Evolutionary conservation across 495 filamentous ascomycete species (phyloP).

Genomic region (Penicillium robsamsonii): DNA sequence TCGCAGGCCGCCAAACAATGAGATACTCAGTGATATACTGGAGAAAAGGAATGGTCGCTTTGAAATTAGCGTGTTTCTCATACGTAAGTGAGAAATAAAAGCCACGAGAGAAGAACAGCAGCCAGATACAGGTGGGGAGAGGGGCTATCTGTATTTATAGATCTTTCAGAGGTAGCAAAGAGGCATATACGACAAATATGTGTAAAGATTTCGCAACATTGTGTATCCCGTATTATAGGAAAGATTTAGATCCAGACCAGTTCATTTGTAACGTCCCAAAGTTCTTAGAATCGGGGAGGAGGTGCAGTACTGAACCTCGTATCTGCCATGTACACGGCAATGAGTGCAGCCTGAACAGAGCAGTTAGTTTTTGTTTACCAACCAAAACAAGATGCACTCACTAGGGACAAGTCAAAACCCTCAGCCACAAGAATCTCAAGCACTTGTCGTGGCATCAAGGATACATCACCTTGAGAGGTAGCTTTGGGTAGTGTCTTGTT

Average conservation of each 20-base stretch:
- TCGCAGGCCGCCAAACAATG: too few species aligned
- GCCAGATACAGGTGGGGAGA: background rate
- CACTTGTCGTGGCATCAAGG: constrained; percentile 6
- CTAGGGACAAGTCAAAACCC: constrained; percentile 19
- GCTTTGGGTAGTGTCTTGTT: constrained; percentile 7
- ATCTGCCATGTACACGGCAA: constrained; percentile 5
- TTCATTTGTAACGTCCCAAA: background rate
- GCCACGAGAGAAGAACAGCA: too few species aligned
- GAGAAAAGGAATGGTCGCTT: too few species aligned
- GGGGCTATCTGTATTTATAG: too few species aligned
- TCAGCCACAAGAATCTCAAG: constrained; percentile 20
- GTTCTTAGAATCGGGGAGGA: background rate
- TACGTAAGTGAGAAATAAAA: too few species aligned
- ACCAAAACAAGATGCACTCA: background rate
- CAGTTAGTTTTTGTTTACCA: background rate
- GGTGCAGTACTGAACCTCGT: constrained; percentile 5
- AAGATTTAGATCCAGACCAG: background rate
- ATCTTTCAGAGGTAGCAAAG: background rate
- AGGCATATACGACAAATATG: background rate
- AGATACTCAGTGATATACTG: too few species aligned
- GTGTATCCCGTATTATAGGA: background rate
- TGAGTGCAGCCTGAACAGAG: background rate
- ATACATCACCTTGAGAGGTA: background rate
- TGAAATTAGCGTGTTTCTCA: too few species aligned
- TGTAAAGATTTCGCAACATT: background rate